Conservation (phyloP, 306 rosid genomes). For the Lagenaria siceraria region DNA sequence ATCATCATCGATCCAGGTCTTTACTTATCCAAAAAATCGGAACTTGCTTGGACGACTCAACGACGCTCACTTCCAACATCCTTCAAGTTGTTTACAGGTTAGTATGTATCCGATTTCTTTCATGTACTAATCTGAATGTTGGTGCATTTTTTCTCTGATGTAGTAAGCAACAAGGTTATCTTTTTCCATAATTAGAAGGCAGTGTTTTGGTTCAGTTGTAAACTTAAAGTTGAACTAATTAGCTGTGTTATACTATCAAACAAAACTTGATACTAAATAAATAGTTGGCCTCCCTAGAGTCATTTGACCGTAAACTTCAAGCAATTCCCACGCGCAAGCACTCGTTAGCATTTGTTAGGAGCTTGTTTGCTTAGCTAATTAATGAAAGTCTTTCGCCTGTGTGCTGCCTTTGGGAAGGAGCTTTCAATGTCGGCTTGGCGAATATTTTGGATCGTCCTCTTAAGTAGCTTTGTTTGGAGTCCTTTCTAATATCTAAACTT, state of each 20-base stretch:
- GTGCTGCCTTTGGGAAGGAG: neutral
- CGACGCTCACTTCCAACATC: conserved; percentile 82
- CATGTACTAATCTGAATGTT: neutral
- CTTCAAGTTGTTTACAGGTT: conserved; percentile 77
- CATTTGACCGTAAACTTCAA: neutral
- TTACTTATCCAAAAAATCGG: conserved; percentile 58
- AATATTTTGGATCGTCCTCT: neutral
- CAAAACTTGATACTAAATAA: neutral
- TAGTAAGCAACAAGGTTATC: neutral
- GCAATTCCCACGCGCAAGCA: neutral
- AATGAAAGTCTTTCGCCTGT: neutral
- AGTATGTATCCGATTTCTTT: neutral
- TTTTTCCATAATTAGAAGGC: neutral
- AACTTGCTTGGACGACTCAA: conserved; percentile 69
- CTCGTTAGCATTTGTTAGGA: neutral
- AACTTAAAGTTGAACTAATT: neutral
- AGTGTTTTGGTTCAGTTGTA: neutral
- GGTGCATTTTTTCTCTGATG: neutral
- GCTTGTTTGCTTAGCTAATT: neutral
- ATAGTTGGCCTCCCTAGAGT: neutral
- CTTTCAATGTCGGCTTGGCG: neutral
- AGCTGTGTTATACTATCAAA: neutral
- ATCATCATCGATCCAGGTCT: conserved; percentile 64
- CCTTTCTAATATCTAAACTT: neutral
- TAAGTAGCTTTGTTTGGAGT: neutral